Evolutionary conservation across 257 asterid species (phyloP), one percentile per base, ranked within the genome.

Genomic region (Solanum megistacrolobum): DNA sequence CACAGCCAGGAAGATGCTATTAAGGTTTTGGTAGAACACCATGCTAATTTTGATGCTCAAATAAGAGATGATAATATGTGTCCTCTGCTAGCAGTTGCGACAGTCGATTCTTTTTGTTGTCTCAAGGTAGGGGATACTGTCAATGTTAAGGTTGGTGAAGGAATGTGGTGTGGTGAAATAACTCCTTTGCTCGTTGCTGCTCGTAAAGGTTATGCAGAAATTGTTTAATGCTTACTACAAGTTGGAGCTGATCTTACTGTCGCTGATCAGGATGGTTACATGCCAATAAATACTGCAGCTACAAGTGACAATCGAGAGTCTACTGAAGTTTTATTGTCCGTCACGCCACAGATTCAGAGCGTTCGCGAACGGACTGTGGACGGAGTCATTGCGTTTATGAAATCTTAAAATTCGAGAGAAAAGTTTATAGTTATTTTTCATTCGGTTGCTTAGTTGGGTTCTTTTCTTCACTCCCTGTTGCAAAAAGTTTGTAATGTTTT

Each of bases 101-200:
- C 58, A 14, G 20, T 6, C 7, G 58, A 14, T 48, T 48, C 21
- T 48, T 48, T 39, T 48, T 0, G 1, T 14, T 48, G 58, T 14
- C 20, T 13, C 2, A 48, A 83, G 98, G 98, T 98, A 68, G 96
- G 98, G 86, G 97, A 95, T 65, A 34, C 90, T 11, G 98, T 90
- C 68, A 93, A 96, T 90, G 91, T 96, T 87, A 89, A 86, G 87
- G 97, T 98, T 36, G 95, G 98, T 91, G 98, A 98, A 84, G 98
- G 98, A 43, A 97, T 98, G 23, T 20, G 66, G 27, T 21, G 8
- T 58, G 66, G n/a, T 58, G 66, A 60, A n/a, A 9, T 6, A 43
- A 97, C 98, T 69, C 94, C 96, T 78, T 91, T 97, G 93, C 98
- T 93, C 92, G 91, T 93, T 89, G 99, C 98, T 90, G 96, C 98